Evolutionary conservation across 371 early-diverging fungal genomes (phyloP).

Genomic region (Vairimorpha ceranae): DNA sequence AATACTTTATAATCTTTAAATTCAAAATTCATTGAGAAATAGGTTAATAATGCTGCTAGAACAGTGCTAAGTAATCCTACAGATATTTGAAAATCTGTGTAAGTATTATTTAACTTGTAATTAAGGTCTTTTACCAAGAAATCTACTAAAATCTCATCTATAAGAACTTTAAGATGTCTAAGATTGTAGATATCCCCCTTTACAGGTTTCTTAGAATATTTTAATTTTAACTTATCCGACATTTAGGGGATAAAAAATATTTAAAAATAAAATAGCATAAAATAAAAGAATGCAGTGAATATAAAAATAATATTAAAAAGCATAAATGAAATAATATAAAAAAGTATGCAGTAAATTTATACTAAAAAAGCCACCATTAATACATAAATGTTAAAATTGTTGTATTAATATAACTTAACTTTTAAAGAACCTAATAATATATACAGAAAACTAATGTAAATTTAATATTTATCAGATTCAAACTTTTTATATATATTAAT

Average conservation of each 20-base stretch:
- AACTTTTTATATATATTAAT: too few relatives aligned
- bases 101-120: slow-evolving; percentile 15
- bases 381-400: too few relatives aligned
- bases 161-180: slow-evolving; percentile 40
- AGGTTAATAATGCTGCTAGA: slow-evolving; percentile 8
- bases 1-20: slow-evolving; percentile 40
- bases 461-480: too few relatives aligned
- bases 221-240: slow-evolving; percentile 35
- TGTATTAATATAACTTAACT: too few relatives aligned
- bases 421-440: too few relatives aligned
- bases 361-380: too few relatives aligned
- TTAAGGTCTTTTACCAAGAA: slow-evolving; percentile 25
- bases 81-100: slow-evolving; percentile 34
- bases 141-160: slow-evolving; percentile 47
- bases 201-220: slow-evolving; percentile 46
- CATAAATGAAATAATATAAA: too few relatives aligned
- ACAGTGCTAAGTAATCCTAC: slow-evolving; percentile 44
- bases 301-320: too few relatives aligned
- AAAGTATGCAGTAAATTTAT: too few relatives aligned
- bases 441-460: too few relatives aligned
- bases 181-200: slow-evolving; percentile 46
- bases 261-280: too few relatives aligned
- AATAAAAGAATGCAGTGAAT: too few relatives aligned
- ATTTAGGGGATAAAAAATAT: slow-evolving; percentile 15
- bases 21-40: slow-evolving; percentile 34